Conservation (phyloP, 257 asterid genomes). For the Solanum neorickii region DNA sequence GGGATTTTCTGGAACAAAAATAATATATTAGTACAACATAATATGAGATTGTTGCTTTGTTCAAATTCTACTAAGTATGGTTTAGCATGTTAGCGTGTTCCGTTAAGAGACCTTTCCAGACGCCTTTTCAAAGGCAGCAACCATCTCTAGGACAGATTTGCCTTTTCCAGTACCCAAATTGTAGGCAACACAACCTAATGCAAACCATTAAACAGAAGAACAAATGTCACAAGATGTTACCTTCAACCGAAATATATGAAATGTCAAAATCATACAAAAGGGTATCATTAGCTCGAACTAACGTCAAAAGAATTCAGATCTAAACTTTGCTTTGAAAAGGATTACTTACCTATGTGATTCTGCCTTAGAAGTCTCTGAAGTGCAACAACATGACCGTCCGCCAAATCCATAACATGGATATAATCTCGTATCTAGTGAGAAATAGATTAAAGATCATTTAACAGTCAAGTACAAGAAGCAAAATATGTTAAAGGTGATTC, state of each 20-base stretch:
- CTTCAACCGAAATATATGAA: background rate
- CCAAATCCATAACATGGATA: constrained; percentile 97
- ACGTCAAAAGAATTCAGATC: background rate
- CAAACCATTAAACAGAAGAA: background rate
- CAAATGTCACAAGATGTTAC: background rate
- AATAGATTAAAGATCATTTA: background rate
- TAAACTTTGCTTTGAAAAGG: background rate
- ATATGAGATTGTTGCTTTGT: background rate
- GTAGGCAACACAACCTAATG: constrained; percentile 73
- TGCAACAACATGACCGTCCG: constrained; percentile 93
- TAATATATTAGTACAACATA: background rate
- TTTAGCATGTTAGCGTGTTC: background rate
- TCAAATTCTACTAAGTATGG: background rate
- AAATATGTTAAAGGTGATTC: background rate
- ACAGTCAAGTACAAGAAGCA: background rate
- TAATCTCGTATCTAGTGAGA: constrained; percentile 68
- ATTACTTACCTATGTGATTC: constrained; percentile 43
- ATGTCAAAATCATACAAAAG: background rate
- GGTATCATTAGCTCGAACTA: background rate
- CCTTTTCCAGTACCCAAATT: constrained; percentile 92
- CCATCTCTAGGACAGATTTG: constrained; percentile 91
- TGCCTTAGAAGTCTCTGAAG: constrained; percentile 57
- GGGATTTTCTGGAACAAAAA: constrained; percentile 52
- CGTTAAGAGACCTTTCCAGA: constrained; percentile 52
- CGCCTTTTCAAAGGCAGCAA: constrained; percentile 74